These are phyloP conservation scores for Citeromyces siamensis DNA, from an alignment of 1,139 yeast species.

Conservation along the genomic window DNA sequence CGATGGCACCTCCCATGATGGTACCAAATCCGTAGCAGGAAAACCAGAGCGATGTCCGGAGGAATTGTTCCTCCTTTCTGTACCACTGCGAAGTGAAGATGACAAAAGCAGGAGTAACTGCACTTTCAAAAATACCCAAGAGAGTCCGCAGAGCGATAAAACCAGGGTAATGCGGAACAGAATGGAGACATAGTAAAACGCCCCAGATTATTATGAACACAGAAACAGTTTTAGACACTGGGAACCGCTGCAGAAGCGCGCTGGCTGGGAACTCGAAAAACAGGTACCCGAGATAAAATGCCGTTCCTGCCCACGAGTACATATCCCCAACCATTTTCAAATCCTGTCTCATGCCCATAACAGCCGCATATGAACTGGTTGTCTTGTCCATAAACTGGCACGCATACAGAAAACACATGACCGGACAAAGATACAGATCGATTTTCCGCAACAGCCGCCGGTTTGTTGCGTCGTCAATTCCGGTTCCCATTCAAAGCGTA, in stretches of 20 bases:
- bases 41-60: constrained; percentile 30
- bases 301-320: constrained; percentile 41
- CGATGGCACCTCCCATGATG: constrained; percentile 37
- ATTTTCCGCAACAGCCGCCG: constrained; percentile 32
- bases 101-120: constrained; percentile 33
- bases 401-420: constrained; percentile 41
- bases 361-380: constrained; percentile 44
- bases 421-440: constrained; percentile 39
- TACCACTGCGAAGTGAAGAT: constrained; percentile 37
- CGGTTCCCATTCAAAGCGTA: background rate
- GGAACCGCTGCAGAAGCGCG: constrained; percentile 23
- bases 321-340: constrained; percentile 35
- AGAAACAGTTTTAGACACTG: constrained; percentile 23
- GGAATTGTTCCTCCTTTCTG: constrained; percentile 28
- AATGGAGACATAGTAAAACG: constrained; percentile 22
- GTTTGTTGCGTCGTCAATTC: constrained; percentile 5
- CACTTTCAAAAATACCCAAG: constrained; percentile 28
- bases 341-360: constrained; percentile 38
- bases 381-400: constrained; percentile 58
- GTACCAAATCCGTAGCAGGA: constrained; percentile 33
- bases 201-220: constrained; percentile 28
- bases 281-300: constrained; percentile 36
- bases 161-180: constrained; percentile 24
- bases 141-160: constrained; percentile 26
- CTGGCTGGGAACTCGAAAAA: constrained; percentile 30